These are phyloP conservation scores for Opeltia flavorubescens DNA, from an alignment of 495 filamentous ascomycete genomes.

Conservation along the genomic window DNA sequence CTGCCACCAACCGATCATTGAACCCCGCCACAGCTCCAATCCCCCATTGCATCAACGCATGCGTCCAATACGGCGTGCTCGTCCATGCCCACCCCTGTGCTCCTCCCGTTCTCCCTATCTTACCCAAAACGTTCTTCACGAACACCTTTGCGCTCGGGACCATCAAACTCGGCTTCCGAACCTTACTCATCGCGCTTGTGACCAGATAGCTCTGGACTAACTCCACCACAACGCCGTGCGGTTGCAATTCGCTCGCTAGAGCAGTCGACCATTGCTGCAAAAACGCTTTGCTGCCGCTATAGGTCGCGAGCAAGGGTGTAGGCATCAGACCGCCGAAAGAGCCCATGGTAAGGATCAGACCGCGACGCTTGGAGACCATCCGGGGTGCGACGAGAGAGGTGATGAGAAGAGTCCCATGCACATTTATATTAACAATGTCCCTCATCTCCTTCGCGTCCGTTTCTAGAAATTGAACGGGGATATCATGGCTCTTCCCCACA, in stretches of 20 bases:
- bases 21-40: constrained; percentile 56
- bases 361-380: constrained; percentile 68
- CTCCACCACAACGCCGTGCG: constrained; percentile 67
- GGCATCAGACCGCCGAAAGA: constrained; percentile 85
- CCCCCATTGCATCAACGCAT: constrained; percentile 78
- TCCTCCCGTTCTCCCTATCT: constrained; percentile 67
- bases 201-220: constrained; percentile 84
- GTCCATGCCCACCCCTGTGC: constrained; percentile 62
- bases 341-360: constrained; percentile 93
- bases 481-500: constrained; percentile 84
- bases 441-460: constrained; percentile 65
- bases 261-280: constrained; percentile 90
- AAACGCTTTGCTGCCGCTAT: constrained; percentile 97
- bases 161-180: constrained; percentile 56
- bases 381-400: constrained; percentile 75
- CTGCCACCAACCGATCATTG: constrained; percentile 45
- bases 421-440: constrained; percentile 91
- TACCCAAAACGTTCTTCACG: constrained; percentile 62
- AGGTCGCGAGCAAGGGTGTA: constrained; percentile 86
- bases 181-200: constrained; percentile 90
- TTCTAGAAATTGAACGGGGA: constrained; percentile 76
- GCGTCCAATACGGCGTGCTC: constrained; percentile 85
- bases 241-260: constrained; percentile 68
- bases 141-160: constrained; percentile 75
- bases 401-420: constrained; percentile 69